Conservation (phyloP, 441 rosid species). For the Arabidopsis lyrata region DNA sequence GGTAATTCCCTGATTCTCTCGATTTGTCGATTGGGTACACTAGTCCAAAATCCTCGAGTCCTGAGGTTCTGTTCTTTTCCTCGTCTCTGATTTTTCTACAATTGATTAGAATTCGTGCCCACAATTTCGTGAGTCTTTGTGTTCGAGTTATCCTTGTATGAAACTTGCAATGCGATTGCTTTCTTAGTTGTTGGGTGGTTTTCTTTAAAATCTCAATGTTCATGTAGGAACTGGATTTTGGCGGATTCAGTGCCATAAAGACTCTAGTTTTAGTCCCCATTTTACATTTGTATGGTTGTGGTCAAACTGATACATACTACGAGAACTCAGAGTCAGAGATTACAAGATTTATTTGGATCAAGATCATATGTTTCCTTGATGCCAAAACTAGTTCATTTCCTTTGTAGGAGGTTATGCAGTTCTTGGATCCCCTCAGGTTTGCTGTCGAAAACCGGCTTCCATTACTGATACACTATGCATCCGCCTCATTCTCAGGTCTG, state of each 20-base stretch:
- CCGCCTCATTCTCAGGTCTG: constrained; percentile 54
- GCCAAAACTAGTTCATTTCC: no score
- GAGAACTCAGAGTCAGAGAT: neutral
- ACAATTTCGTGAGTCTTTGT: neutral
- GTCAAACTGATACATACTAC: constrained; percentile 7
- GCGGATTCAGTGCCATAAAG: neutral
- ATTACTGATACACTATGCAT: constrained; percentile 31
- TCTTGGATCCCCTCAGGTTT: constrained; percentile 13
- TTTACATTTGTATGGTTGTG: neutral
- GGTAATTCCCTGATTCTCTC: constrained; percentile 7
- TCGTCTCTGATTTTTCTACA: neutral
- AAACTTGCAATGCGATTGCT: neutral
- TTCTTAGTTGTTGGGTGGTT: neutral
- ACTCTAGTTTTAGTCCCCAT: neutral
- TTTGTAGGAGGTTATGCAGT: constrained; percentile 26
- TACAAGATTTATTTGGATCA: neutral
- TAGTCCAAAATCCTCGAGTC: constrained; percentile 12
- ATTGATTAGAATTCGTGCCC: constrained; percentile 4
- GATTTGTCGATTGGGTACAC: constrained; percentile 2
- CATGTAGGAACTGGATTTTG: neutral
- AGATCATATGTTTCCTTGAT: neutral
- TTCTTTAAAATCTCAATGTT: neutral
- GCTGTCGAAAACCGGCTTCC: constrained; percentile 9
- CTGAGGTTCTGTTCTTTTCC: constrained; percentile 6
- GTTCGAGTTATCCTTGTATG: neutral